Conservation (phyloP, 371 early-diverging fungal genomes). For the Mucor racemosus region DNA sequence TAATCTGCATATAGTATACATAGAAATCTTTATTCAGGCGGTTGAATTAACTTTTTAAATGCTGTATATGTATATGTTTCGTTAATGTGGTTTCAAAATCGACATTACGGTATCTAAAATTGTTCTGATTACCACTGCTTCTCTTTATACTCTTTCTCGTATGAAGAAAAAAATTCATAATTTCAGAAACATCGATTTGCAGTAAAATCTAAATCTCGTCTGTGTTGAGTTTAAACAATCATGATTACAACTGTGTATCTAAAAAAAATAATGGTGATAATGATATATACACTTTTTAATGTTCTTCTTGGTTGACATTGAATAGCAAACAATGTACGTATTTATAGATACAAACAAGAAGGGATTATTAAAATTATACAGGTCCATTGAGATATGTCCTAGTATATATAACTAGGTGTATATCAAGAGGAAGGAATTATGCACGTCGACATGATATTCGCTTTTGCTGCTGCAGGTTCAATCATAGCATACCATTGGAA, state of each 20-base stretch:
- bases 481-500: too few species aligned
- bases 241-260: background rate
- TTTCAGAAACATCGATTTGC: conserved; percentile 3
- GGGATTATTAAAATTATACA: too few species aligned
- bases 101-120: background rate
- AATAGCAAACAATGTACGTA: too few species aligned
- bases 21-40: background rate
- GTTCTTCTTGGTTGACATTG: background rate
- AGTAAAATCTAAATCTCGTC: conserved; percentile 1
- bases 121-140: background rate
- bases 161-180: background rate
- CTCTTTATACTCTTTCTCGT: too few species aligned
- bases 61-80: too few species aligned
- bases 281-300: background rate
- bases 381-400: too few species aligned
- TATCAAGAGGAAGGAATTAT: too few species aligned
- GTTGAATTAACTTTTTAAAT: background rate
- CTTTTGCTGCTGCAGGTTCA: too few species aligned
- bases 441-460: too few species aligned
- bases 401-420: too few species aligned
- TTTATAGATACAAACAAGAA: too few species aligned
- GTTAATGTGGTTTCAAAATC: too few species aligned
- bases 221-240: background rate
- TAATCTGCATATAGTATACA: background rate
- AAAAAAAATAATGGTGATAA: background rate